These are phyloP conservation scores for Tulasnella sp. DNA, from an alignment of 768 basidiomycete genomes.

Conservation along the genomic window DNA sequence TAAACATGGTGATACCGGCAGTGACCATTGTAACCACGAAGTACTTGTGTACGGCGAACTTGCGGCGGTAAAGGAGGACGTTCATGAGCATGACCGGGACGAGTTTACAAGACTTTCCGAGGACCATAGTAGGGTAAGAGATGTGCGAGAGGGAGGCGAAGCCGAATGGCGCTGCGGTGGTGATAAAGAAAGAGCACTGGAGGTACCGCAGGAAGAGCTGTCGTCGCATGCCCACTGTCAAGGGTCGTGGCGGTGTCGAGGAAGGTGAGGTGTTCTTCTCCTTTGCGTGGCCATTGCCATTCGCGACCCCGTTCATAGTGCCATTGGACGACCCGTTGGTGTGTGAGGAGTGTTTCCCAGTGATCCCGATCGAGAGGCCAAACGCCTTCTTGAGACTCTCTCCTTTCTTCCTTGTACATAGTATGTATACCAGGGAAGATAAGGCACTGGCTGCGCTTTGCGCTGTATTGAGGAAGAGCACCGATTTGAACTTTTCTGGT, in stretches of 20 bases:
- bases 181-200: conserved; percentile 79
- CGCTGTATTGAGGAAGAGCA: conserved; percentile 73
- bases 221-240: conserved; percentile 23
- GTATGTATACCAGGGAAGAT: conserved; percentile 67
- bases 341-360: conserved; percentile 24
- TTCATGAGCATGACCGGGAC: conserved; percentile 99
- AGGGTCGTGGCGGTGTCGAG: conserved; percentile 27
- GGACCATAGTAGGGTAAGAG: conserved; percentile 97
- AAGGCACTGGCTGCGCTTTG: conserved; percentile 71
- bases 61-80: conserved; percentile 83
- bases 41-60: conserved; percentile 91
- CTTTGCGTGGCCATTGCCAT: conserved; percentile 26
- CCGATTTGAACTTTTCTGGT: conserved; percentile 60
- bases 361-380: conserved; percentile 37
- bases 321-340: conserved; percentile 29
- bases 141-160: conserved; percentile 93
- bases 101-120: conserved; percentile 98
- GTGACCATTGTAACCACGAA: conserved; percentile 91
- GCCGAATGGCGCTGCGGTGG: conserved; percentile 87
- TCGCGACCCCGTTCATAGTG: conserved; percentile 21
- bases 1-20: conserved; percentile 82
- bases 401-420: conserved; percentile 43
- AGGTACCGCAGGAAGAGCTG: conserved; percentile 59
- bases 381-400: conserved; percentile 46
- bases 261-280: conserved; percentile 25